Percentiles rank a stretch among this genome's conserved stretches.
These are phyloP conservation scores for Arabidopsis lyrata DNA, from an alignment of 441 rosid species.

Conservation along the genomic window DNA sequence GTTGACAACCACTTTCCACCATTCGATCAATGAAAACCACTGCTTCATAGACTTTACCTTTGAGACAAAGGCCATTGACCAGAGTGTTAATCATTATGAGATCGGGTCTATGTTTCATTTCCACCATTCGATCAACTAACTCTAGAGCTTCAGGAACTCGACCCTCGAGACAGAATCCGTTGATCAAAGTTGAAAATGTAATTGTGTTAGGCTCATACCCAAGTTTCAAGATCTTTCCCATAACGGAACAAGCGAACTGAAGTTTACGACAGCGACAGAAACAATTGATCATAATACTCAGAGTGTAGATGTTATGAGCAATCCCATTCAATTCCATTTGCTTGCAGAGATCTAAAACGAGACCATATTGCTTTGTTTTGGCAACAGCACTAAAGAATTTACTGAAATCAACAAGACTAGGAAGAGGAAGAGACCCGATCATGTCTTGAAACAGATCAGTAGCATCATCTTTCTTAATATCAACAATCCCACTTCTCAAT, in stretches of 20 bases:
- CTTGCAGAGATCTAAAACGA: not conserved
- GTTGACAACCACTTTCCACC: not conserved
- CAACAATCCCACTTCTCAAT: not conserved
- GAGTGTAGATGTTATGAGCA: not conserved
- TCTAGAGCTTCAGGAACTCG: not conserved
- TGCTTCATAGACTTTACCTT: not conserved
- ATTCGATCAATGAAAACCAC: not conserved
- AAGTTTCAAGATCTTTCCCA: not conserved
- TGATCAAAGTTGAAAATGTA: not conserved
- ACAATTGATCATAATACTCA: not conserved
- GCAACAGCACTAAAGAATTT: not conserved
- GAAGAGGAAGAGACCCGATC: not conserved
- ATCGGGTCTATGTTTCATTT: not conserved
- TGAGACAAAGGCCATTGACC: not conserved
- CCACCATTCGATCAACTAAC: not conserved
- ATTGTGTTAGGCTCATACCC: not conserved
- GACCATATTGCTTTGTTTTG: not conserved
- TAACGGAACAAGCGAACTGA: not conserved
- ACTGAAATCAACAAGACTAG: not conserved
- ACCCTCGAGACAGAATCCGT: not conserved
- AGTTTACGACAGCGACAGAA: not conserved
- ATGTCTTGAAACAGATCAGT: not conserved
- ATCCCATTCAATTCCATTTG: not conserved
- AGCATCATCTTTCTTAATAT: not conserved
- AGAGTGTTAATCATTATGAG: not conserved